These are phyloP conservation scores for Haematococcus lacustris DNA, from an alignment of 139 green algal genomes.

Conservation along the genomic window DNA sequence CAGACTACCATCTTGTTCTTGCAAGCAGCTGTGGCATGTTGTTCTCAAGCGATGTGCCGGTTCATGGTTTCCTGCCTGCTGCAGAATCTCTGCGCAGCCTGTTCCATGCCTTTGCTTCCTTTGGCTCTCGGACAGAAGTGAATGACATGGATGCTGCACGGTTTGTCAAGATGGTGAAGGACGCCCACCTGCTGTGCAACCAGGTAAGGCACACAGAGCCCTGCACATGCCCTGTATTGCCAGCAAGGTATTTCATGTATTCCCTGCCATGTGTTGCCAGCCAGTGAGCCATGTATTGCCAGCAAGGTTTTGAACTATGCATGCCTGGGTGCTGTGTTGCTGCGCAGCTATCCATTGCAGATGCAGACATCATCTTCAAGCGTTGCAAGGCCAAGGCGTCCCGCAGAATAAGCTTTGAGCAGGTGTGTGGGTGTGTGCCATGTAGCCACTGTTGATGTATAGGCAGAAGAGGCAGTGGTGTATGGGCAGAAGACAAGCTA, in stretches of 20 bases:
- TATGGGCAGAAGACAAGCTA: no score
- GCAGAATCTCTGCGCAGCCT: constrained; percentile 41
- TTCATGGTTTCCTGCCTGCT: background rate
- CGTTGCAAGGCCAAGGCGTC: constrained; percentile 38
- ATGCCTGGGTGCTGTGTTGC: no score
- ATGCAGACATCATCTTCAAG: constrained; percentile 35
- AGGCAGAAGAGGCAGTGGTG: no score
- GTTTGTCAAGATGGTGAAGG: constrained; percentile 39
- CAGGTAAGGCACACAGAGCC: no score
- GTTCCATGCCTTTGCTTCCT: constrained; percentile 40
- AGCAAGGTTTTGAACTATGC: no score
- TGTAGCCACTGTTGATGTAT: no score
- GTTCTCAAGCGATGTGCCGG: background rate
- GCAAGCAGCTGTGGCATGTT: background rate
- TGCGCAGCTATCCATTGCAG: constrained; percentile 9
- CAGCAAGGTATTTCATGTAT: no score
- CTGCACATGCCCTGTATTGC: no score
- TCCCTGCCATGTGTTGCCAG: no score
- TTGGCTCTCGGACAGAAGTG: constrained; percentile 22
- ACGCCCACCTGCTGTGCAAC: constrained; percentile 26
- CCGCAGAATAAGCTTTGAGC: constrained; percentile 45
- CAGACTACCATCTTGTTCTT: no score
- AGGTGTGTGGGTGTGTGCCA: no score
- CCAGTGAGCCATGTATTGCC: no score
- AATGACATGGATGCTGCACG: constrained; percentile 36